Evolutionary conservation across 148 eudicot genomes (phyloP).

Genomic region (Heliosperma pusillum): DNA sequence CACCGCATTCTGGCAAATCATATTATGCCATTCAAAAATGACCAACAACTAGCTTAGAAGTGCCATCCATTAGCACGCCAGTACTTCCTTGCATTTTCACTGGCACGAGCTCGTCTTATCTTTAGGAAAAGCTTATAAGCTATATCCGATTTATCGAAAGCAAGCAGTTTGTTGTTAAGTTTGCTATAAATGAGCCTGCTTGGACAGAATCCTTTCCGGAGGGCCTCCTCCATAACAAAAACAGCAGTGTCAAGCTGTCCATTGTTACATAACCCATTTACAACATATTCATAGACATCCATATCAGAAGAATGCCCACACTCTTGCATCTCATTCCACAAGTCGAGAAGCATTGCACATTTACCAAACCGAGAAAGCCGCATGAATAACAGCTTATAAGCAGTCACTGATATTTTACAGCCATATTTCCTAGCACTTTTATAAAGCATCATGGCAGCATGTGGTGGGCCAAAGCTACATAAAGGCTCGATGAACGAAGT

Average conservation of each 20-base stretch:
- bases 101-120: constrained; percentile 57
- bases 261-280: constrained; percentile 78
- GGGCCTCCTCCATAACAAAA: constrained; percentile 69
- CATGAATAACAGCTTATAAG: constrained; percentile 75
- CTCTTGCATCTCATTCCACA: constrained; percentile 88
- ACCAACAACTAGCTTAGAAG: constrained; percentile 36
- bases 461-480: constrained; percentile 89
- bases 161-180: constrained; percentile 61
- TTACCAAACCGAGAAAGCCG: constrained; percentile 88
- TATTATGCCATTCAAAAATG: background rate
- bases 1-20: background rate
- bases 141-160: constrained; percentile 52
- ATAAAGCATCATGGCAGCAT: constrained; percentile 83
- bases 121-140: constrained; percentile 78
- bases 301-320: constrained; percentile 63
- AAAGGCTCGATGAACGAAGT: constrained; percentile 70
- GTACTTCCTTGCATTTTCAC: constrained; percentile 60
- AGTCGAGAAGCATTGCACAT: constrained; percentile 70
- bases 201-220: constrained; percentile 78
- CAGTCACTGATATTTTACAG: constrained; percentile 54
- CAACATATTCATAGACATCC: constrained; percentile 70
- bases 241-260: constrained; percentile 90
- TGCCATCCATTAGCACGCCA: constrained; percentile 97
- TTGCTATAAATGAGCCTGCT: constrained; percentile 67
- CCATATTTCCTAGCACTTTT: constrained; percentile 64